phyloP scores from a whole-genome alignment of 2,329 filamentous ascomycete genomes.

The Colletotrichum lentis region DNA sequence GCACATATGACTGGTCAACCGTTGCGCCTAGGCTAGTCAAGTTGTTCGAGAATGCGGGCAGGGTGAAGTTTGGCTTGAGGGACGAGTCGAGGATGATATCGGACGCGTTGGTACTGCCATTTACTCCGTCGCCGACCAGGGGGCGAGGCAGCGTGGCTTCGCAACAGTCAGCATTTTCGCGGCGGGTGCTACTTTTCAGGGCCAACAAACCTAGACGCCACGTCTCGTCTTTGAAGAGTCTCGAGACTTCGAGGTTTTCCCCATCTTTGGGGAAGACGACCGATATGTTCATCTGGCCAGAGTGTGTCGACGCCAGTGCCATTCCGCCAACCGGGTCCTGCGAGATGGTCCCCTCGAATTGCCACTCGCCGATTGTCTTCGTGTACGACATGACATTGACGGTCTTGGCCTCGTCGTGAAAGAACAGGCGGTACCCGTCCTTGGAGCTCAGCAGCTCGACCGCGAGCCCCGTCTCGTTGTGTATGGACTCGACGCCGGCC shows the following conservation, averaged over 20 bases:
- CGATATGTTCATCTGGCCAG: constrained; percentile 46
- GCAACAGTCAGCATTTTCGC: constrained; percentile 34
- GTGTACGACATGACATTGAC: constrained; percentile 48
- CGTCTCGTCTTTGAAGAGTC: constrained; percentile 42
- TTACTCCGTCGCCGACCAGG: constrained; percentile 39
- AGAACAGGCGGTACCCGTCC: constrained; percentile 51
- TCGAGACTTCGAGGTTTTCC: constrained; percentile 46
- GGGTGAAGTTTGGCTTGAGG: constrained; percentile 12
- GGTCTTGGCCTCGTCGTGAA: constrained; percentile 46
- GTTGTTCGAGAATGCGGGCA: constrained; percentile 18
- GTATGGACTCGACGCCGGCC: constrained; percentile 41
- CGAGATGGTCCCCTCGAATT: constrained; percentile 46
- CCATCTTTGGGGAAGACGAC: constrained; percentile 47
- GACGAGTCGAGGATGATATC: constrained; percentile 23
- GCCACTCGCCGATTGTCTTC: constrained; percentile 41
- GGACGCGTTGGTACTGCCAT: constrained; percentile 15
- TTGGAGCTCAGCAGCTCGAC: constrained; percentile 45
- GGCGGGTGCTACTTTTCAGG: background rate
- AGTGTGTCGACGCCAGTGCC: constrained; percentile 45
- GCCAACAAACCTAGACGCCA: constrained; percentile 47
- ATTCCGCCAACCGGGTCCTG: constrained; percentile 43
- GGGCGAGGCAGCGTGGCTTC: constrained; percentile 48
- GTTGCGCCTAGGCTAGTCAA: constrained; percentile 30
- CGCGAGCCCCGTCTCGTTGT: constrained; percentile 45
- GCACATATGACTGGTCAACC: constrained; percentile 41